Evolutionary conservation across 2,329 filamentous ascomycete species (phyloP).

Genomic region (Aspergillus thermomutatus): DNA sequence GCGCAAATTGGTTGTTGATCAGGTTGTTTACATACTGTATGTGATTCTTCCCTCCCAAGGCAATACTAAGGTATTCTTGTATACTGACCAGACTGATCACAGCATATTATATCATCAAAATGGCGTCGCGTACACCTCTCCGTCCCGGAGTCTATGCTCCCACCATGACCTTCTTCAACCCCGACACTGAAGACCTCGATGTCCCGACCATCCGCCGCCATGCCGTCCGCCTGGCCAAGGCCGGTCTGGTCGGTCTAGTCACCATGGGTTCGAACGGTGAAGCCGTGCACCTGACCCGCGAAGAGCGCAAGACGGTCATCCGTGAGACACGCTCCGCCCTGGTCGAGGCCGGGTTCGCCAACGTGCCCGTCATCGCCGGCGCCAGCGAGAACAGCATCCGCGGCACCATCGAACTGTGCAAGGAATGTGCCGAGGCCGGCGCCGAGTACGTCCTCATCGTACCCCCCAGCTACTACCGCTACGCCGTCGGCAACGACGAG

Average conservation of each 20-base stretch:
- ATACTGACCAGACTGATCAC: background rate
- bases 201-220: constrained; percentile 76
- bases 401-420: constrained; percentile 72
- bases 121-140: constrained; percentile 53
- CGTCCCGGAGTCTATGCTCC: constrained; percentile 83
- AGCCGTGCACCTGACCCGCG: constrained; percentile 75
- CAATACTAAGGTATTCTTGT: background rate
- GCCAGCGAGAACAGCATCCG: constrained; percentile 77
- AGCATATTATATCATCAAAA: constrained; percentile 4
- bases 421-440: constrained; percentile 63
- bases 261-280: constrained; percentile 91
- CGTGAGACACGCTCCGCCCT: constrained; percentile 76
- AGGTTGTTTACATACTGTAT: background rate
- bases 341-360: constrained; percentile 71
- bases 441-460: constrained; percentile 78
- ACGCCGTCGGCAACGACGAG: constrained; percentile 66
- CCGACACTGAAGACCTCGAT: constrained; percentile 79
- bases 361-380: constrained; percentile 78
- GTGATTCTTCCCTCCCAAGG: background rate
- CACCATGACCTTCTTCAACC: constrained; percentile 87
- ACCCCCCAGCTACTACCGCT: constrained; percentile 79
- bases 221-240: constrained; percentile 71
- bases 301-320: constrained; percentile 73
- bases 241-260: constrained; percentile 76
- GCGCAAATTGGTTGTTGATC: background rate